Conservation (phyloP, 2,329 filamentous ascomycete genomes). For the Hypoxylon sp. region DNA sequence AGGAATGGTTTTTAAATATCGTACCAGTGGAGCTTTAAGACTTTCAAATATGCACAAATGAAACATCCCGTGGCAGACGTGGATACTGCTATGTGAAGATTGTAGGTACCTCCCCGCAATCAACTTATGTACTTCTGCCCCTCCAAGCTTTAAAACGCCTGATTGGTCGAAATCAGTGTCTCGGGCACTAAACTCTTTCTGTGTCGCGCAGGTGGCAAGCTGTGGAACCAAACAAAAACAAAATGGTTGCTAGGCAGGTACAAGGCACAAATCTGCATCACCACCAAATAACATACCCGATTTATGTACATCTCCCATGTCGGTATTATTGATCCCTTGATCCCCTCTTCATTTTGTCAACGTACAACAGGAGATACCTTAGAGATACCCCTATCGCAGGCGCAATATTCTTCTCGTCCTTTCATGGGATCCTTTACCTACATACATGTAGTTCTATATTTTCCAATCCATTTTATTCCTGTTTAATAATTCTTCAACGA, state of each 20-base stretch:
- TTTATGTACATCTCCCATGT: constrained; percentile 11
- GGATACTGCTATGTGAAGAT: neutral
- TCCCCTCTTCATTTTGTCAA: constrained; percentile 5
- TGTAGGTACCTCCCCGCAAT: neutral
- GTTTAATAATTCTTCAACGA: constrained; percentile 15
- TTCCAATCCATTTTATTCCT: constrained; percentile 5
- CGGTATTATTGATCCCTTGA: constrained; percentile 2
- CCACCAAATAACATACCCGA: constrained; percentile 14
- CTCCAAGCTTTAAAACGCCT: neutral
- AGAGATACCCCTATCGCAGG: constrained; percentile 31
- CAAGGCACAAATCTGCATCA: constrained; percentile 20
- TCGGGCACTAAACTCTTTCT: neutral
- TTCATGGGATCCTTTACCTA: constrained; percentile 10
- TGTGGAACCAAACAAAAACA: constrained; percentile 53
- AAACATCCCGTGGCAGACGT: too few species aligned
- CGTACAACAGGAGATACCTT: constrained; percentile 20
- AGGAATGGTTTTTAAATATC: neutral
- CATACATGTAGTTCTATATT: neutral
- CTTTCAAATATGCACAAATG: neutral
- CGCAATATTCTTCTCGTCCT: constrained; percentile 18
- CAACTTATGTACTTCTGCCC: neutral
- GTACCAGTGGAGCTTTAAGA: neutral
- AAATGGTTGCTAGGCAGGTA: constrained; percentile 50
- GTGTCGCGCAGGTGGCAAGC: constrained; percentile 4
- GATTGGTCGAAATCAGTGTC: neutral